Conservation (phyloP, 495 filamentous ascomycete species). For the Xanthoparmelia taractica region DNA sequence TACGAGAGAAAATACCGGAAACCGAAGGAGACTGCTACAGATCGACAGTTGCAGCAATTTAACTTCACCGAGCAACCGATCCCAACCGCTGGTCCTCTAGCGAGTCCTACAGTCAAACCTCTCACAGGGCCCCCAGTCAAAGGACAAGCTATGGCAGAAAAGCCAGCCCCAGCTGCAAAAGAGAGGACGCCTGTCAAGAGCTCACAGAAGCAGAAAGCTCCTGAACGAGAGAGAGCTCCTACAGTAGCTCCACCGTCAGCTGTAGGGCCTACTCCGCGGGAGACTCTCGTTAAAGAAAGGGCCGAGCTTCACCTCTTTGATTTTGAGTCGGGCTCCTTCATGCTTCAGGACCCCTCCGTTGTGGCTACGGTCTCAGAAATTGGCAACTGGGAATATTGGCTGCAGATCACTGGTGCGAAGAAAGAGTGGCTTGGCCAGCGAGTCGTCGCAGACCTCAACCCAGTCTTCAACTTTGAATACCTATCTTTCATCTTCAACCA, state of each 20-base stretch:
- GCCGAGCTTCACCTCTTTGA: constrained; percentile 93
- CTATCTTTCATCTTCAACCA: constrained; percentile 98
- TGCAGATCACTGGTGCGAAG: constrained; percentile 72
- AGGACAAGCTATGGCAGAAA: constrained; percentile 29
- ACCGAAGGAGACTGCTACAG: constrained; percentile 69
- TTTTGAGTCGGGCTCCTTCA: constrained; percentile 72
- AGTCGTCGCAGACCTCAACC: constrained; percentile 84
- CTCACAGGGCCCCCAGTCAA: constrained; percentile 28
- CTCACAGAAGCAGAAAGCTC: constrained; percentile 37
- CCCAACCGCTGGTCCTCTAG: constrained; percentile 69
- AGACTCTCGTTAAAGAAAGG: constrained; percentile 64
- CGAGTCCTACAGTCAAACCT: constrained; percentile 52
- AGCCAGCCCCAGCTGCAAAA: constrained; percentile 38
- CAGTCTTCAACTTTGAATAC: constrained; percentile 98
- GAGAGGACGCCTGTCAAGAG: constrained; percentile 27
- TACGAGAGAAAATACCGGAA: constrained; percentile 91
- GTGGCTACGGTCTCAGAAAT: constrained; percentile 75
- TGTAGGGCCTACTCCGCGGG: constrained; percentile 57
- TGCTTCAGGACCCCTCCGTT: constrained; percentile 67
- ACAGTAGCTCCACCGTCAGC: constrained; percentile 53
- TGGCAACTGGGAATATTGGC: constrained; percentile 92
- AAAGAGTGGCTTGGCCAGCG: constrained; percentile 84
- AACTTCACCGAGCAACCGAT: constrained; percentile 71
- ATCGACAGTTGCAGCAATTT: constrained; percentile 72
- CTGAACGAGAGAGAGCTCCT: constrained; percentile 30